phyloP scores from a whole-genome alignment of 139 green algal species.

The Limnomonas spitsbergensis region DNA sequence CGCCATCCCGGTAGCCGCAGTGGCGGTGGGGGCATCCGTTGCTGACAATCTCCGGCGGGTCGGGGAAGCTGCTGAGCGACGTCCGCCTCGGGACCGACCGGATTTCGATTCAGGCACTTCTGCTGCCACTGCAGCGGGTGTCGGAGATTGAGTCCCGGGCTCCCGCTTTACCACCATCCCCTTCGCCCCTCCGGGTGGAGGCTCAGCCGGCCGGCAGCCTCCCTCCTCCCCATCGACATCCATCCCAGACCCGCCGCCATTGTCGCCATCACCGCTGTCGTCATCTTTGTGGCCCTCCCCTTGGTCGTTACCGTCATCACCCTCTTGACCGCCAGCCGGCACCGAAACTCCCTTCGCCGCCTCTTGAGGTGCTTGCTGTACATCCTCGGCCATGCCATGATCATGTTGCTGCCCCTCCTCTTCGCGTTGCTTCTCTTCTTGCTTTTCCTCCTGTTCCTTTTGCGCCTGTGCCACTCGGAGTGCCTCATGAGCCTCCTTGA shows the following conservation, averaged over 20 bases:
- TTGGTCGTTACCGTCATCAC: neutral
- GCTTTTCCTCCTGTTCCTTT: neutral
- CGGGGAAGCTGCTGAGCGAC: neutral
- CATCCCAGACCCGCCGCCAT: no score
- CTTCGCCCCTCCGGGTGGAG: no score
- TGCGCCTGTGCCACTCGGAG: neutral
- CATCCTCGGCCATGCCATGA: neutral
- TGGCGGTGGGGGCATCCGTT: neutral
- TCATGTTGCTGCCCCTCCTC: neutral
- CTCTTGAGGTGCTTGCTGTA: neutral
- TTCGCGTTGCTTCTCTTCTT: neutral
- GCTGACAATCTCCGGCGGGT: neutral
- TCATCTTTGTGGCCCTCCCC: neutral
- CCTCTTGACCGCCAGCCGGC: neutral
- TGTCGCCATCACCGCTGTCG: no score
- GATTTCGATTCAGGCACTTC: no score
- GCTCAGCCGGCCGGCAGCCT: no score
- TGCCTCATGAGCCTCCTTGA: conserved; percentile 18
- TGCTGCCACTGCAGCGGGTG: no score
- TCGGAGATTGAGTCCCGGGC: no score
- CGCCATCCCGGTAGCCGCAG: neutral
- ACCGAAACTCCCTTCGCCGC: neutral
- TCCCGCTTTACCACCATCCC: no score
- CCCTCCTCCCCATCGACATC: no score
- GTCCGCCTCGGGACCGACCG: neutral